phyloP scores from a whole-genome alignment of 371 early-diverging fungal species.

The Mortierella sp. region DNA sequence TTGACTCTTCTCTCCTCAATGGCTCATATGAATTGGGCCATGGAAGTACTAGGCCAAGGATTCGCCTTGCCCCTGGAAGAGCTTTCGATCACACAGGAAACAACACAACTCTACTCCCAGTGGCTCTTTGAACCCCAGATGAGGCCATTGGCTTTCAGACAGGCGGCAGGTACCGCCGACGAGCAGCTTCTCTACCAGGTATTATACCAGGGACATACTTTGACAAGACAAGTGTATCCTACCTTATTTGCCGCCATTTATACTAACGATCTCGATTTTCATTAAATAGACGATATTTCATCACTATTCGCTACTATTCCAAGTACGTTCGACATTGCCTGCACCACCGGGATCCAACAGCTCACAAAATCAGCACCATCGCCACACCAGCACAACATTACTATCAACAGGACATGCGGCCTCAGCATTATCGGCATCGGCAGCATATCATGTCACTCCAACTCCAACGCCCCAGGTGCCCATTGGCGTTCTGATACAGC shows the following conservation, averaged over 20 bases:
- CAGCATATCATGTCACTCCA: constrained; percentile 16
- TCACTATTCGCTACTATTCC: constrained; percentile 82
- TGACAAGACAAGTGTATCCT: background rate
- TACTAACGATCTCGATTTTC: background rate
- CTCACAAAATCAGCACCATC: constrained; percentile 45
- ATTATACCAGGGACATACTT: background rate
- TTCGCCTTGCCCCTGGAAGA: constrained; percentile 86
- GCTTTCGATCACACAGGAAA: constrained; percentile 73
- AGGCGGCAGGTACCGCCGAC: constrained; percentile 54
- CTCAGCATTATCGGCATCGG: constrained; percentile 16
- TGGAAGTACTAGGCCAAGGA: constrained; percentile 89
- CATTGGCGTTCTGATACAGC: constrained; percentile 61
- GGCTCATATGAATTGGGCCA: constrained; percentile 86
- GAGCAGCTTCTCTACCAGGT: constrained; percentile 73
- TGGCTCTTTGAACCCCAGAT: constrained; percentile 82
- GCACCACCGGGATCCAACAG: constrained; percentile 25
- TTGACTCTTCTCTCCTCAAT: constrained; percentile 71
- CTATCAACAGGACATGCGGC: constrained; percentile 20
- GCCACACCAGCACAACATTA: constrained; percentile 23
- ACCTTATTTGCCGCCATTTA: background rate
- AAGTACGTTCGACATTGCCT: constrained; percentile 62
- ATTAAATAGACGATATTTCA: constrained; percentile 76
- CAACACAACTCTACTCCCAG: constrained; percentile 76
- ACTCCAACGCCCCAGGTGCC: constrained; percentile 53
- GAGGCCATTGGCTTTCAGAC: constrained; percentile 73